Evolutionary conservation across 176 grass and related monocot genomes (phyloP), one percentile per base, ranked within the genome.

Genomic region (Carex littledalei): DNA sequence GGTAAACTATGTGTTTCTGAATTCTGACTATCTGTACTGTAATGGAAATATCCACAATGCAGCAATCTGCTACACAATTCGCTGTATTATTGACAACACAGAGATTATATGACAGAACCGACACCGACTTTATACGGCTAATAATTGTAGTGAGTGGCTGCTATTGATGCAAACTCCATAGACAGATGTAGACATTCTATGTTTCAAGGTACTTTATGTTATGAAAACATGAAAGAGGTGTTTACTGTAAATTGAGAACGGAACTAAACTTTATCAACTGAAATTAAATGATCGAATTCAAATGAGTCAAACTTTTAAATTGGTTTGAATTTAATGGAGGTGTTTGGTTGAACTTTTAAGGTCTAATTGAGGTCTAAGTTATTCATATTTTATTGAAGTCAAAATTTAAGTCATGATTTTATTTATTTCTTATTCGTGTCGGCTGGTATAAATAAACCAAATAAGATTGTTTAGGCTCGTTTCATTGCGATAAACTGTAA

Each of bases 121-220:
- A 78, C 74, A 56, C 74, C 12, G 24, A 56, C 49, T 32, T 31
- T 78, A 4, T 78, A 56, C 11, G 18, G 31, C 74, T 56, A 56
- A 78, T 78, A 78, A 78, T 56, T 77, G 20, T 56, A 77, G 21
- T 32, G 21, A 56, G 50, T 78, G 52, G 74, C 14, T 34, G 74
- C 74, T 32, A 56, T 32, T 22, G 26, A 57, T 34, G 22, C 17
- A 8, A 32, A 78, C 45, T 24, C 49, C 17, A 15, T 9, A 32
- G 1, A 31, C 4, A 29, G 49, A 78, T 55, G 3, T 32, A 9
- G 71, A 75, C 20, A 24, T 75, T 50, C 18, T 13, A 14, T 26
- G 20, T 75, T 53, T 32, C 5, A 55, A 26, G 37, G 68, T 72
- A 47, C 18, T 43, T 43, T 43, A 43, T 20, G 35, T 72, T 12